These are phyloP conservation scores for Diplodia scrobiculata DNA, from an alignment of 2,329 filamentous ascomycete genomes.

Conservation along the genomic window DNA sequence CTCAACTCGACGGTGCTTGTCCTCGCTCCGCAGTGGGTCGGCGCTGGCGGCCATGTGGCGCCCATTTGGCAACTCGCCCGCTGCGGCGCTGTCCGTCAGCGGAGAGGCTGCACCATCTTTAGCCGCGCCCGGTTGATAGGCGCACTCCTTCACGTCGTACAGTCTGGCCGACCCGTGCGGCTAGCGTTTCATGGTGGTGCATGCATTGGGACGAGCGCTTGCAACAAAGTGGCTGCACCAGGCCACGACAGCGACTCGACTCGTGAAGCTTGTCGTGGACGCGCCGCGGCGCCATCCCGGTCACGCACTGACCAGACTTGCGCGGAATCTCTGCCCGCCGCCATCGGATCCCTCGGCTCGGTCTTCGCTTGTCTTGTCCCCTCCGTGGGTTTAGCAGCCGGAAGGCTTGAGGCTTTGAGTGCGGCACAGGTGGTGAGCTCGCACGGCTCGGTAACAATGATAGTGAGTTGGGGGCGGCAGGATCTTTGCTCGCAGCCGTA, in stretches of 20 bases:
- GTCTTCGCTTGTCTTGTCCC: not conserved
- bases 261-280: slow-evolving; percentile 12
- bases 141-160: not conserved
- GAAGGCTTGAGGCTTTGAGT: not conserved
- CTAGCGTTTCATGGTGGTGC: slow-evolving; percentile 13
- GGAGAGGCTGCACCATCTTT: not conserved
- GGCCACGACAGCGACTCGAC: not conserved
- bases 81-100: slow-evolving; percentile 11
- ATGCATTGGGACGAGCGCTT: slow-evolving; percentile 14
- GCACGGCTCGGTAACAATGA: slow-evolving; percentile 3
- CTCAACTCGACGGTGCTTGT: not conserved
- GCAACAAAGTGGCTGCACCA: not conserved
- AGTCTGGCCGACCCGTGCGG: slow-evolving; percentile 6
- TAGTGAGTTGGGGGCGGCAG: slow-evolving; percentile 9
- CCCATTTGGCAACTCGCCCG: slow-evolving; percentile 21
- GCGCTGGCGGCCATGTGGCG: not conserved
- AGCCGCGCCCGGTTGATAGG: slow-evolving; percentile 16
- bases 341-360: slow-evolving; percentile 1
- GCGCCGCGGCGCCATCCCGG: not conserved
- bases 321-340: slow-evolving; percentile 14
- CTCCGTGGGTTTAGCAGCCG: not conserved
- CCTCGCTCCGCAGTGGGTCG: slow-evolving; percentile 8
- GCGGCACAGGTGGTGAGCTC: slow-evolving; percentile 13
- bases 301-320: not conserved
- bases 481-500: not conserved